Percentiles rank a stretch among this genome's conserved stretches.
These are phyloP conservation scores for Lizonia empirigonia DNA, from an alignment of 2,329 filamentous ascomycete species.

Conservation along the genomic window DNA sequence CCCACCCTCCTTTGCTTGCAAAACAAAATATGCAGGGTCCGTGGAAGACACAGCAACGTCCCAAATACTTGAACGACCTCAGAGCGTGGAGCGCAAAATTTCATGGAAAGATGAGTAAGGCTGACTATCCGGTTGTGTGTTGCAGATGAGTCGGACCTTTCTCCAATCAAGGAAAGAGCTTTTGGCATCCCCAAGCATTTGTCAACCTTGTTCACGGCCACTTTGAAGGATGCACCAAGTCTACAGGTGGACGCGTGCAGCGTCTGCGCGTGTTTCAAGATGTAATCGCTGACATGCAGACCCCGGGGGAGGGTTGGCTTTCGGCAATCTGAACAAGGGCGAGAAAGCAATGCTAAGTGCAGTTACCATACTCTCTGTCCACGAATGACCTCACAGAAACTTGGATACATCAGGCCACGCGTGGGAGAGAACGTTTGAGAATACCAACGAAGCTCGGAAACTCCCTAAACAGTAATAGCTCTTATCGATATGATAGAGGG, in stretches of 20 bases:
- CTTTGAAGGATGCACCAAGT: background rate
- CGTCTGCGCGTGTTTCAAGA: conserved; percentile 5
- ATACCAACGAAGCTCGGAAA: conserved; percentile 10
- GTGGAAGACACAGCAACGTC: background rate
- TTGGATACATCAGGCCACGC: conserved; percentile 6
- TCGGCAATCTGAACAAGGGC: background rate
- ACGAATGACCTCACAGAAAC: background rate
- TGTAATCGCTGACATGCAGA: conserved; percentile 2
- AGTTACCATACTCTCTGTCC: background rate
- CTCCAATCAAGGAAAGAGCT: background rate
- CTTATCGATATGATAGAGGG: conserved; percentile 17
- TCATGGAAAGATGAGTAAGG: conserved; percentile 2
- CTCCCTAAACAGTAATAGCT: no score
- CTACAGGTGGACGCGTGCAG: background rate
- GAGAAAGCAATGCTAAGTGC: background rate
- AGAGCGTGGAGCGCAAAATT: no score
- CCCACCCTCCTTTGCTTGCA: conserved; percentile 2
- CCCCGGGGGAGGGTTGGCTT: background rate
- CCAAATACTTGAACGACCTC: background rate
- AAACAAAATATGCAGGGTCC: background rate
- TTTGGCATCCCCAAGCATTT: background rate
- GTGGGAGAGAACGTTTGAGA: conserved; percentile 10
- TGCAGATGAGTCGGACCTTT: background rate
- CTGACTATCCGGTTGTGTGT: background rate
- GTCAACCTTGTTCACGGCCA: background rate